These are phyloP conservation scores for Bassia scoparia DNA, from an alignment of 148 eudicot species.

Conservation along the genomic window DNA sequence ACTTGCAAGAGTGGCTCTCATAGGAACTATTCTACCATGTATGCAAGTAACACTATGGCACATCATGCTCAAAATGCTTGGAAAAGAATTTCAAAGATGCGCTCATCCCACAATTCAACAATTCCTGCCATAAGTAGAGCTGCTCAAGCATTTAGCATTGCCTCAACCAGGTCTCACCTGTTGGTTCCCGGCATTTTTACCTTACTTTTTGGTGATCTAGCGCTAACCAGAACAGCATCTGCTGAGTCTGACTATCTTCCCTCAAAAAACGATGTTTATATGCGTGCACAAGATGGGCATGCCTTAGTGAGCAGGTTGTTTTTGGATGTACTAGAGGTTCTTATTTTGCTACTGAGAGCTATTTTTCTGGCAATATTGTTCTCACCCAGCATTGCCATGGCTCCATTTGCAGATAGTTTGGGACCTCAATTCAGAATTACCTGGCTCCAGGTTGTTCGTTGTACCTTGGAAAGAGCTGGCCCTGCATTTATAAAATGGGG, in stretches of 20 bases:
- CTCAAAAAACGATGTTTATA: conserved; percentile 46
- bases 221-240: conserved; percentile 38
- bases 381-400: conserved; percentile 78
- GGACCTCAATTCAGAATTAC: conserved; percentile 55
- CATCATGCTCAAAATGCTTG: conserved; percentile 66
- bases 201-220: conserved; percentile 50
- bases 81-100: conserved; percentile 46
- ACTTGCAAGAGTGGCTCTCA: conserved; percentile 30
- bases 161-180: conserved; percentile 62
- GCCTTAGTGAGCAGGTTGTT: conserved; percentile 46
- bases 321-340: conserved; percentile 46
- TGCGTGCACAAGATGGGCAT: conserved; percentile 69
- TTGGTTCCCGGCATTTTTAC: conserved; percentile 68
- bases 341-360: conserved; percentile 67
- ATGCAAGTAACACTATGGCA: conserved; percentile 34
- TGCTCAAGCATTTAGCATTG: conserved; percentile 78
- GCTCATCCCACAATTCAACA: conserved; percentile 23
- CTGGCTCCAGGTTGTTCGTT: conserved; percentile 82
- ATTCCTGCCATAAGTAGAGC: conserved; percentile 39
- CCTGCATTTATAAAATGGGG: conserved; percentile 99
- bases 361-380: conserved; percentile 62
- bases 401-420: conserved; percentile 78
- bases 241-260: conserved; percentile 50
- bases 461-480: conserved; percentile 80
- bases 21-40: conserved; percentile 33